Evolutionary conservation across 805 yeast species (phyloP).

Genomic region (Starmerella sp.): DNA sequence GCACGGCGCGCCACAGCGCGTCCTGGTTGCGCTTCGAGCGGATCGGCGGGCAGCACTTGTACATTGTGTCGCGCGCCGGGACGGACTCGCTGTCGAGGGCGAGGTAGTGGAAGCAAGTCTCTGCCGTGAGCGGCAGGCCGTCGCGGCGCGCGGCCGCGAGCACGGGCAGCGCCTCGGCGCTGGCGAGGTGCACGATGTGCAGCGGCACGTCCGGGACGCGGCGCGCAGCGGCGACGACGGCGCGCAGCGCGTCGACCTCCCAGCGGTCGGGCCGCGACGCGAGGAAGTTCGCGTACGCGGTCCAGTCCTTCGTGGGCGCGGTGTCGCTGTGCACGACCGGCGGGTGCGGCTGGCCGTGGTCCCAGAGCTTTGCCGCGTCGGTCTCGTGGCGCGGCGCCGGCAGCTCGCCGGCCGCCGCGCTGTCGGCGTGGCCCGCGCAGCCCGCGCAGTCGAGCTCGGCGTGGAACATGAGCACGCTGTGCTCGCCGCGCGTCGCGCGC

Average conservation of each 20-base stretch:
- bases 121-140: constrained; percentile 50
- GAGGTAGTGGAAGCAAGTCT: constrained; percentile 89
- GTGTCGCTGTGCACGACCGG: constrained; percentile 5
- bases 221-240: constrained; percentile 52
- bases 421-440: constrained; percentile 3
- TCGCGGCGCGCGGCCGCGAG: constrained; percentile 49
- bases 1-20: constrained; percentile 67
- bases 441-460: constrained; percentile 60
- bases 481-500: constrained; percentile 44
- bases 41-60: constrained; percentile 93
- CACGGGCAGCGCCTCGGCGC: constrained; percentile 69
- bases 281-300: constrained; percentile 57
- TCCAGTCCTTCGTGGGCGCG: constrained; percentile 15
- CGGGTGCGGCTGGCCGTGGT: constrained; percentile 8
- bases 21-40: constrained; percentile 60
- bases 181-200: constrained; percentile 85
- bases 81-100: constrained; percentile 66
- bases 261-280: constrained; percentile 85
- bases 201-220: constrained; percentile 33
- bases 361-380: background rate
- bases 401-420: no score
- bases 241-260: constrained; percentile 72
- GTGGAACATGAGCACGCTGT: constrained; percentile 80
- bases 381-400: background rate
- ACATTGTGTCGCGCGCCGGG: constrained; percentile 66